Evolutionary conservation across 2,329 filamentous ascomycete species (phyloP).

Genomic region (Penicillium sp.): DNA sequence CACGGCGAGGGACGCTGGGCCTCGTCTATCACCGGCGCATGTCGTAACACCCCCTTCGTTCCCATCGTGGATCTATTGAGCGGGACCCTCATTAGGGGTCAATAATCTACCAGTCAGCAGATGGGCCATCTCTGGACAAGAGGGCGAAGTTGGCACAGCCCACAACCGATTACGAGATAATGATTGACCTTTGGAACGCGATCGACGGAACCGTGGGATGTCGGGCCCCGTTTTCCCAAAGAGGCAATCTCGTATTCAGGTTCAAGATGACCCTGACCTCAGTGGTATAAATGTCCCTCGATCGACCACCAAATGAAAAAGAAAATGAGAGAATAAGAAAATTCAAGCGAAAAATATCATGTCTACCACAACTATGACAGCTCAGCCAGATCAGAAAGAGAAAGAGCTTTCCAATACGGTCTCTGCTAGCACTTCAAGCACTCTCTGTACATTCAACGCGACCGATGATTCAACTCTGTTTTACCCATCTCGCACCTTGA

Average conservation of each 20-base stretch:
- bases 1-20: background rate
- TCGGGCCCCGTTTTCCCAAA: conserved; percentile 5
- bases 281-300: background rate
- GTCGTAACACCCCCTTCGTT: background rate
- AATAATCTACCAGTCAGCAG: background rate
- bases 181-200: background rate
- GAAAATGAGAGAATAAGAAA: background rate
- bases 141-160: background rate
- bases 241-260: conserved; percentile 22
- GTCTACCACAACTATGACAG: conserved; percentile 5
- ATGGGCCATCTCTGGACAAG: too few species aligned
- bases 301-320: background rate
- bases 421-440: background rate
- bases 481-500: conserved; percentile 9
- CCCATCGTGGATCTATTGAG: conserved; percentile 2
- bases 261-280: background rate
- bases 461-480: conserved; percentile 4
- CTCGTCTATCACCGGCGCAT: background rate
- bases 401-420: background rate
- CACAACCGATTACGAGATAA: background rate
- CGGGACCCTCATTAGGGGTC: background rate
- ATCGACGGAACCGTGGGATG: conserved; percentile 2
- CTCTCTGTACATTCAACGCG: background rate
- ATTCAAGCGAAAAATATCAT: background rate
- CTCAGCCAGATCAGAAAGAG: conserved; percentile 6